phyloP scores from a whole-genome alignment of 2,329 filamentous ascomycete species.

The Mollisia scopiformis region DNA sequence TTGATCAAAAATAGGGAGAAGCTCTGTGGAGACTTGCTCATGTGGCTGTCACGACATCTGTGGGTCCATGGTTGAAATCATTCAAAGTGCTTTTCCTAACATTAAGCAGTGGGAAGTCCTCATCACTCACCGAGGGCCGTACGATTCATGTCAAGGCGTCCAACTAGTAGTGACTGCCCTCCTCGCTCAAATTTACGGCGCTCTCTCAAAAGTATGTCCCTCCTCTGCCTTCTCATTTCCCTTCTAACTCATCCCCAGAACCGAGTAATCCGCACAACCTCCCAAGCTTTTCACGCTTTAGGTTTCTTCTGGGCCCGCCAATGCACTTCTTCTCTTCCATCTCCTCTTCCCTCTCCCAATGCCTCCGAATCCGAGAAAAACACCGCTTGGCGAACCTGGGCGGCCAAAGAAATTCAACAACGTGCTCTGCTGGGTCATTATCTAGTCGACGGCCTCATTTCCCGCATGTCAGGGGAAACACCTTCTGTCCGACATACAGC shows the following conservation, averaged over 20 bases:
- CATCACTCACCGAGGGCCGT: constrained; percentile 45
- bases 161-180: constrained; percentile 47
- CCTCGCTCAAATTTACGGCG: constrained; percentile 46
- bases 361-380: constrained; percentile 41
- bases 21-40: constrained; percentile 48
- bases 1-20: constrained; percentile 38
- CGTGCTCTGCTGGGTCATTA: constrained; percentile 48
- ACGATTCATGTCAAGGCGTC: constrained; percentile 46
- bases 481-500: constrained; percentile 46
- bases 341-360: constrained; percentile 40
- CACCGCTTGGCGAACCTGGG: constrained; percentile 45
- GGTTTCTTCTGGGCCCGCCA: constrained; percentile 49
- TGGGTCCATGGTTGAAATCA: not conserved
- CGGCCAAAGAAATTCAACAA: constrained; percentile 47
- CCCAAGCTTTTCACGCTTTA: constrained; percentile 46
- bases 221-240: not conserved
- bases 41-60: constrained; percentile 46
- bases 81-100: not conserved
- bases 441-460: constrained; percentile 47
- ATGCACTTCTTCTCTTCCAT: constrained; percentile 46
- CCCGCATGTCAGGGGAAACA: constrained; percentile 45
- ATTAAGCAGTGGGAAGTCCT: constrained; percentile 43
- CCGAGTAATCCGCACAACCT: constrained; percentile 44
- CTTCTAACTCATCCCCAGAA: constrained; percentile 35
- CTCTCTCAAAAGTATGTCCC: constrained; percentile 38